phyloP scores from a whole-genome alignment of 2,329 filamentous ascomycete species.

The Nannizziopsis arthrosporioides region DNA sequence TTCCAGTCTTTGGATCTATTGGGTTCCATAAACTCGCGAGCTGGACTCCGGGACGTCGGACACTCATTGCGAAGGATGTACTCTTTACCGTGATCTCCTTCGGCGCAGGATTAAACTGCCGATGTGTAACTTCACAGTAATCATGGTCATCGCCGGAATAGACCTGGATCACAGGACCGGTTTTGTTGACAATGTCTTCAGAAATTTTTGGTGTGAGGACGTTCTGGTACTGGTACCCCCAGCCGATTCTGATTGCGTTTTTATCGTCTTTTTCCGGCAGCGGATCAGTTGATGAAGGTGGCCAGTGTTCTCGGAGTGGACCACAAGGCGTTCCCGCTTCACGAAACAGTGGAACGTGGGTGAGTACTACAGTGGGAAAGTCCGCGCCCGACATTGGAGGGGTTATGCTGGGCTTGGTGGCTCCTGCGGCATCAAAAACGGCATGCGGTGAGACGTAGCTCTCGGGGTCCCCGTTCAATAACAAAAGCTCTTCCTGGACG shows the following conservation, averaged over 20 bases:
- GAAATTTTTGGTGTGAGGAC: constrained; percentile 71
- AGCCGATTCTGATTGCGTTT: constrained; percentile 65
- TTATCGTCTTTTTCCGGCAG: constrained; percentile 49
- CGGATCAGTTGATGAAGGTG: constrained; percentile 54
- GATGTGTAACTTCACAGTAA: constrained; percentile 83
- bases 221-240: constrained; percentile 94
- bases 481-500: constrained; percentile 55
- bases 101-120: constrained; percentile 49
- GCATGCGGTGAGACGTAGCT: constrained; percentile 47
- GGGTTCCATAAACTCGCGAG: constrained; percentile 90
- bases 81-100: constrained; percentile 92
- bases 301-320: constrained; percentile 70
- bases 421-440: constrained; percentile 47
- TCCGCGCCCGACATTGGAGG: constrained; percentile 32
- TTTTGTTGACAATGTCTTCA: constrained; percentile 58
- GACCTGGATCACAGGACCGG: constrained; percentile 64
- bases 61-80: constrained; percentile 92
- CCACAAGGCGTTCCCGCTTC: constrained; percentile 76
- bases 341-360: constrained; percentile 82
- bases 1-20: constrained; percentile 46
- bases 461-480: constrained; percentile 49
- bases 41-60: constrained; percentile 73
- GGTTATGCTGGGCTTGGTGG: constrained; percentile 19
- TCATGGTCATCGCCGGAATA: constrained; percentile 98
- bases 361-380: constrained; percentile 77